Evolutionary conservation across 2,329 filamentous ascomycete genomes (phyloP).

Genomic region (Neurospora crassa): DNA sequence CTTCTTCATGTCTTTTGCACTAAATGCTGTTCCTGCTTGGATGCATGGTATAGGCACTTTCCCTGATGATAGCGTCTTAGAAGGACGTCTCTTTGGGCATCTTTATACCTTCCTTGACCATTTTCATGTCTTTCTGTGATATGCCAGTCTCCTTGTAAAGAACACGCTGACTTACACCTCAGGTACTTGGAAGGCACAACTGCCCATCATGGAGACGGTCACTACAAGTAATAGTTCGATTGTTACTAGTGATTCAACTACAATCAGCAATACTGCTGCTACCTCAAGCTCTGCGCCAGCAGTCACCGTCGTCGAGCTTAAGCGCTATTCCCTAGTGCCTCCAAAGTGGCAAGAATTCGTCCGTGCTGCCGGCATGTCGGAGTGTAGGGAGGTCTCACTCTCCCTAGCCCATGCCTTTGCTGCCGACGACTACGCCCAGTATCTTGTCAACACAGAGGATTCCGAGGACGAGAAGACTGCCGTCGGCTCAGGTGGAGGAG

Average conservation of each 20-base stretch:
- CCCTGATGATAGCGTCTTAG: not conserved
- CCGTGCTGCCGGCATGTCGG: constrained; percentile 52
- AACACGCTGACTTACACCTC: not conserved
- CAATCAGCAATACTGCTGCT: not conserved
- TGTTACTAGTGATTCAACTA: constrained; percentile 15
- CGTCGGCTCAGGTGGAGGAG: not conserved
- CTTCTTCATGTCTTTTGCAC: not conserved
- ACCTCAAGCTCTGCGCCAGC: not conserved
- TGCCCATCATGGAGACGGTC: constrained; percentile 35
- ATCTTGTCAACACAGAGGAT: constrained; percentile 65
- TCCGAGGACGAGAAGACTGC: constrained; percentile 24
- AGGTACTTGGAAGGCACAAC: not conserved
- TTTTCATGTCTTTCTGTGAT: not conserved
- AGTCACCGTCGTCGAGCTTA: constrained; percentile 1
- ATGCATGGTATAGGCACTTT: not conserved
- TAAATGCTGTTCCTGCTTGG: not conserved
- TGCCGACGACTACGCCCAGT: constrained; percentile 62
- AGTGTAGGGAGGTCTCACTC: constrained; percentile 61
- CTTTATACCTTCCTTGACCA: not conserved
- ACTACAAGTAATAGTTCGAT: constrained; percentile 15
- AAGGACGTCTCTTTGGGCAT: not conserved
- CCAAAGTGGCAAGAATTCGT: constrained; percentile 44
- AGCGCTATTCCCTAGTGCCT: constrained; percentile 39
- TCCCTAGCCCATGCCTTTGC: constrained; percentile 71
- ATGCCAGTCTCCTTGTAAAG: not conserved